Evolutionary conservation across 2,329 filamentous ascomycete genomes (phyloP).

Genomic region (Clarireedia paspali): DNA sequence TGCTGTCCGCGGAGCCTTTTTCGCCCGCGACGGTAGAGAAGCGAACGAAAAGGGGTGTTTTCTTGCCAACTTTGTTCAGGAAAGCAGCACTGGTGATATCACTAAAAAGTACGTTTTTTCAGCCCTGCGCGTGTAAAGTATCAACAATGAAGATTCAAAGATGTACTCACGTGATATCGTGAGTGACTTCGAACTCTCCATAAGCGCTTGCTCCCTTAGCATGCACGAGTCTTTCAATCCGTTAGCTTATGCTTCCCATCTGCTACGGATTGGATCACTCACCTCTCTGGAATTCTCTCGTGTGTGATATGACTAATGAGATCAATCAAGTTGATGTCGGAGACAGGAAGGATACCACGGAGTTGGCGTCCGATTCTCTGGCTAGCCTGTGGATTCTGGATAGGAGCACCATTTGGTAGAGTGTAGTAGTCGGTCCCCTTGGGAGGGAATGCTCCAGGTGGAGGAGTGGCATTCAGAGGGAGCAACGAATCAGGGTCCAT

Average conservation of each 20-base stretch:
- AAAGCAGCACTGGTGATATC: conserved; percentile 40
- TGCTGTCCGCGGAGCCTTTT: conserved; percentile 36
- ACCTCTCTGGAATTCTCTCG: conserved; percentile 9
- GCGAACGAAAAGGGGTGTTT: conserved; percentile 50
- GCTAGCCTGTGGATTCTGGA: background rate
- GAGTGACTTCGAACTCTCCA: conserved; percentile 14
- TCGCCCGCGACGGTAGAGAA: conserved; percentile 44
- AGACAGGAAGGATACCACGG: background rate
- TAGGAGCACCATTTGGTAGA: background rate
- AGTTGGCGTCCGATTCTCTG: background rate
- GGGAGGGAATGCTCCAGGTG: background rate
- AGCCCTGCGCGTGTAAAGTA: too few species aligned
- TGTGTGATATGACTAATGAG: background rate
- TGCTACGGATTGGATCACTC: conserved; percentile 25
- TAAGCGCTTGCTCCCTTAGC: conserved; percentile 41
- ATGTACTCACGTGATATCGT: conserved; percentile 9
- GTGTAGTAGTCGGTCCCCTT: background rate
- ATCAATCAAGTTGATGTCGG: background rate
- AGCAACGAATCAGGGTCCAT: too few species aligned
- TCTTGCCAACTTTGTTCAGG: conserved; percentile 46
- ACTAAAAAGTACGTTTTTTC: too few species aligned
- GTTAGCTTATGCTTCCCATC: background rate
- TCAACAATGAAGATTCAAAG: too few species aligned
- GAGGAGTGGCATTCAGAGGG: too few species aligned
- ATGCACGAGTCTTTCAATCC: conserved; percentile 38